Evolutionary conservation across 208 protist genomes (phyloP), one percentile per base, ranked within the genome.

Genomic region (Novymonas esmeraldas): DNA sequence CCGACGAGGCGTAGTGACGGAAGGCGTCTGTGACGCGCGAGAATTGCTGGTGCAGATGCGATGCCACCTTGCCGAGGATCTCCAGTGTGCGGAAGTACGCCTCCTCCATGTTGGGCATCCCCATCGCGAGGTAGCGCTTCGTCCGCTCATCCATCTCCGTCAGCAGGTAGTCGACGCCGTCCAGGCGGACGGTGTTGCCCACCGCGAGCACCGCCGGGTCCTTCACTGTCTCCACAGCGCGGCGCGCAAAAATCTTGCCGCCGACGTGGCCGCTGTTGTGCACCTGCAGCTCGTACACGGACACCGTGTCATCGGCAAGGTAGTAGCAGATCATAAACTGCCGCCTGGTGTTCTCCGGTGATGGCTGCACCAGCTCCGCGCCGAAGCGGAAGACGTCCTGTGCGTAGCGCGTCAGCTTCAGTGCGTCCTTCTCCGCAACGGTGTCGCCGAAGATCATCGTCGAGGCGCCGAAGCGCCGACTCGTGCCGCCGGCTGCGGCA

Each of bases 261-360:
- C 98, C 96, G 11, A 87, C 76, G 63, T 98, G 92, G 22, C 98
- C 98, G 68, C 80, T 95, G 79, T 99, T 99, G 39, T 81, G 60
- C 26, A 95, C 70, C 20, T 72, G 59, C 36, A 94, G 48, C 81
- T 99, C 98, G 65, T 84, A 87, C 10, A 99, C 79, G 20, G 90
- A 88, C 16, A 99, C 84, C 33, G 98, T 98, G 75, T 98, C 96
- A 69, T 99, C 98, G 13, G 92, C 87, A 2, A 98, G 89, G 75
- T 98, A 98, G 78, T 95, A 98, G 70, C 88, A 88, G 24, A 98
- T 62, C 36, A 98, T 74, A 64, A 98, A 98, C 20, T 52, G 44
- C 39, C 95, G 71, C 24, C 81, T 86, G 28, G 69, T 73, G 76
- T 98, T 91, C n/a, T 71, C 64, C 10, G 70, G 60, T 24, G 55